Percentiles rank a stretch among this genome's conserved stretches.
Evolutionary conservation across 345 rosid species (phyloP).

Genomic region (Lepidium africanum): DNA sequence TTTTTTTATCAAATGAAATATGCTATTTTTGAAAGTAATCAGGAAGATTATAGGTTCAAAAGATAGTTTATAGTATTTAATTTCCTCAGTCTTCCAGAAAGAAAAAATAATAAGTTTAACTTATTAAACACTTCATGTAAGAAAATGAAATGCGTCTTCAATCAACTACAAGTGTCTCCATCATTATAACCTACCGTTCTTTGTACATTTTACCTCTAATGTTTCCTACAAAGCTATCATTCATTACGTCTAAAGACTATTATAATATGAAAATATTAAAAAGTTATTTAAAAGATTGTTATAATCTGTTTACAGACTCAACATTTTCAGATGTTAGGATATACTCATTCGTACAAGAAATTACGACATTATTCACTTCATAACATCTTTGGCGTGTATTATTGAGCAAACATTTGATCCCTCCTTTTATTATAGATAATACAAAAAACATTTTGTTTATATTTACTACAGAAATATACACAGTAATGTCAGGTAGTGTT

Average conservation of each 20-base stretch:
- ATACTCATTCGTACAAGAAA: conserved; percentile 21
- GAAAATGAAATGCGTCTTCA: conserved; percentile 16
- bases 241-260: conserved; percentile 6
- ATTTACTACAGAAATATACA: no score
- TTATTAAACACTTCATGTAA: conserved; percentile 18
- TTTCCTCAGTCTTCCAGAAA: conserved; percentile 9
- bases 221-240: conserved; percentile 24
- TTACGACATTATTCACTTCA: conserved; percentile 2
- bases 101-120: conserved; percentile 4
- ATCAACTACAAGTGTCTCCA: conserved; percentile 18
- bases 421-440: no score
- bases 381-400: not conserved
- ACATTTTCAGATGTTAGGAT: conserved; percentile 14
- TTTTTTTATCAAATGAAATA: not conserved
- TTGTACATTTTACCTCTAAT: conserved; percentile 8
- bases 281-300: conserved; percentile 15
- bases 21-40: not conserved
- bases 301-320: conserved; percentile 25
- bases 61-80: not conserved
- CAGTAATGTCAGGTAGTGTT: no score
- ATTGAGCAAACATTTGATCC: not conserved
- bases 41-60: not conserved
- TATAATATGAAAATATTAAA: not conserved
- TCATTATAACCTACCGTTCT: conserved; percentile 30
- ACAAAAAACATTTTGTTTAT: no score